Evolutionary conservation across 2,329 filamentous ascomycete genomes (phyloP).

Genomic region (Fusarium piperis): DNA sequence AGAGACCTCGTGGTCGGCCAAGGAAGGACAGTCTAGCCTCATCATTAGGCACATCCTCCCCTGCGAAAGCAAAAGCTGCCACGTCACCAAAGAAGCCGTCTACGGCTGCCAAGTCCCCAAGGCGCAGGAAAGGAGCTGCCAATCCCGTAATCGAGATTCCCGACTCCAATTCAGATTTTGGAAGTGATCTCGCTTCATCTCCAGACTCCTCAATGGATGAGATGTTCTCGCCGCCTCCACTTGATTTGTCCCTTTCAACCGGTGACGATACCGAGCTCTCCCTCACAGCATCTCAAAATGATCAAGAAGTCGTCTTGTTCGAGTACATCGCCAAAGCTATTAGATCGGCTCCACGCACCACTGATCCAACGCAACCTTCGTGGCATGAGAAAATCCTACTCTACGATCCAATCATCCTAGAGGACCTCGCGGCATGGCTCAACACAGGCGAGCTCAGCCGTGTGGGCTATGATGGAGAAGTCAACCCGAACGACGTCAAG

Average conservation of each 20-base stretch:
- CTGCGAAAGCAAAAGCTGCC: slow-evolving; percentile 12
- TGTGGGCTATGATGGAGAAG: slow-evolving; percentile 72
- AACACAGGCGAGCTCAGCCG: slow-evolving; percentile 74
- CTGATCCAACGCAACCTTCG: slow-evolving; percentile 63
- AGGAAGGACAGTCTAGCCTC: slow-evolving; percentile 47
- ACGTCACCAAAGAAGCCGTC: slow-evolving; percentile 18
- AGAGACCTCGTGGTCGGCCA: slow-evolving; percentile 53
- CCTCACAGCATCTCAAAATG: slow-evolving; percentile 50
- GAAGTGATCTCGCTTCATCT: slow-evolving; percentile 42
- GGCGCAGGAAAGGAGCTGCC: slow-evolving; percentile 18
- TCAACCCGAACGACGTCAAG: slow-evolving; percentile 74
- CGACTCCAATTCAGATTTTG: slow-evolving; percentile 59
- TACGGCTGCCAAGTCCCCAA: slow-evolving; percentile 19
- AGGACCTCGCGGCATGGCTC: slow-evolving; percentile 85
- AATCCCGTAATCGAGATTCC: slow-evolving; percentile 56
- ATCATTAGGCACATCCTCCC: not conserved
- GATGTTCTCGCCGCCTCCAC: slow-evolving; percentile 54
- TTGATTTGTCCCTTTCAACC: slow-evolving; percentile 56
- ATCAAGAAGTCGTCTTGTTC: slow-evolving; percentile 59
- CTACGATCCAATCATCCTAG: slow-evolving; percentile 89
- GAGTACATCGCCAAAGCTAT: slow-evolving; percentile 65
- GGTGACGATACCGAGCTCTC: slow-evolving; percentile 59
- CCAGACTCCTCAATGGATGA: slow-evolving; percentile 49
- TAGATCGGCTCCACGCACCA: slow-evolving; percentile 59
- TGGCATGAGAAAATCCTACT: slow-evolving; percentile 96